Evolutionary conservation across 192 early-diverging fungal species (phyloP).

Genomic region (Martensiomyces pterosporus): DNA sequence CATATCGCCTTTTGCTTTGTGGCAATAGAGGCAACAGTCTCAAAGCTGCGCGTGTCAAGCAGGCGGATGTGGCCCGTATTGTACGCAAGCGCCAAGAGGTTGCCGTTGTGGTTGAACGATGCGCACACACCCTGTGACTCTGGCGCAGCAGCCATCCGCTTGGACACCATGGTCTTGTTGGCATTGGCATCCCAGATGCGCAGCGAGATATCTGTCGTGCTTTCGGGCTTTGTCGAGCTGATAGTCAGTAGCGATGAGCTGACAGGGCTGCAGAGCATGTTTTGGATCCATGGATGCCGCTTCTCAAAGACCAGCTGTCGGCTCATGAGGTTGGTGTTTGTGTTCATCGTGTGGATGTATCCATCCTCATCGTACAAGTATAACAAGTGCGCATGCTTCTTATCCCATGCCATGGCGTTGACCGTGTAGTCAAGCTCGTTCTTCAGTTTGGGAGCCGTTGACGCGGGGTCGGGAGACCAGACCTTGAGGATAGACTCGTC

Average conservation of each 20-base stretch:
- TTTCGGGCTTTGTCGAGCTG: conserved; percentile 41
- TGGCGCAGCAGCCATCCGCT: conserved; percentile 10
- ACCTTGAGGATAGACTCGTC: conserved; percentile 49
- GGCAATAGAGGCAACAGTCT: conserved; percentile 29
- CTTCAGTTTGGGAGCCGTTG: conserved; percentile 35
- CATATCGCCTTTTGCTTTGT: conserved; percentile 34
- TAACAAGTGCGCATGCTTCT: conserved; percentile 39
- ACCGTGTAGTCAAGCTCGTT: conserved; percentile 48
- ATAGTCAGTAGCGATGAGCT: conserved; percentile 39
- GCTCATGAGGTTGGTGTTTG: conserved; percentile 41
- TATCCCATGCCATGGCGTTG: conserved; percentile 48
- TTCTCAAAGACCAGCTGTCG: conserved; percentile 24
- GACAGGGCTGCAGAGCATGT: conserved; percentile 32
- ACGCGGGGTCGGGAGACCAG: conserved; percentile 42
- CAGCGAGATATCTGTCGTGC: conserved; percentile 28
- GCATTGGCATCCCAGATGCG: conserved; percentile 46
- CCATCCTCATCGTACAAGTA: conserved; percentile 46
- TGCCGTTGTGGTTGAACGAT: conserved; percentile 47
- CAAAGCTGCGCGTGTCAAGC: conserved; percentile 38
- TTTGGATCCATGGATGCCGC: conserved; percentile 40
- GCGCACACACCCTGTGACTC: conserved; percentile 44
- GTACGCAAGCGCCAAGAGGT: conserved; percentile 34
- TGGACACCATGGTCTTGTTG: conserved; percentile 17
- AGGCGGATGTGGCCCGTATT: conserved; percentile 32
- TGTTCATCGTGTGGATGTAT: conserved; percentile 43